Conservation (phyloP, 352 stramenopile genomes). For the Blastocystis sp. region DNA sequence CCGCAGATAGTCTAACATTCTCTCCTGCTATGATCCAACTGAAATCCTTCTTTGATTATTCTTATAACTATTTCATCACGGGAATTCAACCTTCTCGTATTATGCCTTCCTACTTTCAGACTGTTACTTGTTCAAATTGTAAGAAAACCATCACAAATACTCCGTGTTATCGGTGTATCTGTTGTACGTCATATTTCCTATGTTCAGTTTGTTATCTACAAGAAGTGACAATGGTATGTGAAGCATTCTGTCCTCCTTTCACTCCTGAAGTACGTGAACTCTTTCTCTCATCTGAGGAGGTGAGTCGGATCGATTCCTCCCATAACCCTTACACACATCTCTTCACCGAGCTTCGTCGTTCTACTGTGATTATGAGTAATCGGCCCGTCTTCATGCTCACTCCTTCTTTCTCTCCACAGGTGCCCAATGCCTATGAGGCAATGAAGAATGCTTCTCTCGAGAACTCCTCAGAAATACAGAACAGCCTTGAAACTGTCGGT, state of each 20-base stretch:
- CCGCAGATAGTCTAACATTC: neutral
- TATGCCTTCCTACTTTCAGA: neutral
- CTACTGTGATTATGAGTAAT: neutral
- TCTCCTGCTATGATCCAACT: neutral
- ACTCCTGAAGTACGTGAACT: neutral
- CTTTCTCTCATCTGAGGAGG: neutral
- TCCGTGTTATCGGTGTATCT: slow-evolving; percentile 12
- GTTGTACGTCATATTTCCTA: slow-evolving; percentile 7
- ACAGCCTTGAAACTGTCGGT: neutral
- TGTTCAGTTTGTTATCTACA: neutral
- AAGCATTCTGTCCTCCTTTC: slow-evolving; percentile 1
- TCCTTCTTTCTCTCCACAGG: neutral
- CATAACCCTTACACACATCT: slow-evolving; percentile 42
- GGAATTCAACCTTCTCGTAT: neutral
- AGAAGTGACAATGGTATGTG: neutral
- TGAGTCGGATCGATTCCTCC: neutral
- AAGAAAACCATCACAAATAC: neutral
- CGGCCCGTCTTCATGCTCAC: neutral
- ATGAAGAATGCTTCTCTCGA: neutral
- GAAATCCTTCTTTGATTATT: slow-evolving; percentile 52
- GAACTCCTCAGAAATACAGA: neutral
- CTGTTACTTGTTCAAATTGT: neutral
- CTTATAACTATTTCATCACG: slow-evolving; percentile 37
- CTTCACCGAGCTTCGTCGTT: neutral
- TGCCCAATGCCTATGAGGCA: neutral